These are phyloP conservation scores for Cystobasidiopsis lactophilus DNA, from an alignment of 768 basidiomycete genomes.

Conservation along the genomic window DNA sequence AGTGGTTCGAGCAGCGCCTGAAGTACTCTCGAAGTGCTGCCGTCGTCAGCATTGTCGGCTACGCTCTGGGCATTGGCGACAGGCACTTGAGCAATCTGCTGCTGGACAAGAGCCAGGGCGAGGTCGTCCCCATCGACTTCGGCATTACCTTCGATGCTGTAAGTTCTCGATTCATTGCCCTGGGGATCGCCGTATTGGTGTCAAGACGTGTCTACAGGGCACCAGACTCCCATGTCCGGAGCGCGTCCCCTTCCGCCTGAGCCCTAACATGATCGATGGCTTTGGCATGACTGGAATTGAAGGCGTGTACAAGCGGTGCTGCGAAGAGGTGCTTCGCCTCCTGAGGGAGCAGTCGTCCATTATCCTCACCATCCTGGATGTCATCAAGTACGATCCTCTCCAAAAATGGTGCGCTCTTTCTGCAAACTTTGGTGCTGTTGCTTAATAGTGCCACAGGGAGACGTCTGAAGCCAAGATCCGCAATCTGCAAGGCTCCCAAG, in stretches of 20 bases:
- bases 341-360: conserved; percentile 62
- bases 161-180: conserved; percentile 14
- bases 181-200: not conserved
- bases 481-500: conserved; percentile 27
- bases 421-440: not conserved
- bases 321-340: conserved; percentile 83
- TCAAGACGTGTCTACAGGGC: conserved; percentile 34
- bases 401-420: conserved; percentile 47
- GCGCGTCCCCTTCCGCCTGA: conserved; percentile 82
- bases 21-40: conserved; percentile 82
- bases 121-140: conserved; percentile 84
- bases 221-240: conserved; percentile 58
- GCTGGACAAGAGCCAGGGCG: conserved; percentile 56
- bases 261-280: conserved; percentile 79
- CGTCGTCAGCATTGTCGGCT: conserved; percentile 78
- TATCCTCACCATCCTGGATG: conserved; percentile 83
- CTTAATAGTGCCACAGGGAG: conserved; percentile 31
- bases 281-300: conserved; percentile 73
- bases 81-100: conserved; percentile 82
- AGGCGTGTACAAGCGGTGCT: conserved; percentile 84
- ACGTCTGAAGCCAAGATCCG: conserved; percentile 24
- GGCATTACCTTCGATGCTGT: conserved; percentile 95
- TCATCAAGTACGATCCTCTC: conserved; percentile 88
- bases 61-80: conserved; percentile 78
- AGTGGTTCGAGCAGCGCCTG: conserved; percentile 78